Evolutionary conservation across 768 basidiomycete genomes (phyloP).

Genomic region (Suillus cothurnatus): DNA sequence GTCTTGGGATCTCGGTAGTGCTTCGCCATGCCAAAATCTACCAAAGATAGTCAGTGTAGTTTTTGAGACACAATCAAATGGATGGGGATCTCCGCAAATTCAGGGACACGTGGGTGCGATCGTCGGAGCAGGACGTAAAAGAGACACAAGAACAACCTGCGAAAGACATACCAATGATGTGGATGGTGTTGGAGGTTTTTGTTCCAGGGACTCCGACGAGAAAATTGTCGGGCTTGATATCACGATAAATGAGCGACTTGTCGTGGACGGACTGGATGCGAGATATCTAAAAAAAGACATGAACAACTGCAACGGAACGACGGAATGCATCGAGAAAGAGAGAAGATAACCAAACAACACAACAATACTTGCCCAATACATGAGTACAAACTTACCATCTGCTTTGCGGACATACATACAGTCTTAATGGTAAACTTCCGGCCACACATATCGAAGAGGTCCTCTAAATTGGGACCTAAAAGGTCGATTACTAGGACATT

Average conservation of each 20-base stretch:
- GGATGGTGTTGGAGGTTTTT: constrained; percentile 85
- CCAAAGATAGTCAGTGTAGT: constrained; percentile 15
- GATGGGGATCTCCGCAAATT: neutral
- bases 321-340: constrained; percentile 10
- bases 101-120: constrained; percentile 3
- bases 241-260: constrained; percentile 97
- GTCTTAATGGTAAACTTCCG: constrained; percentile 98
- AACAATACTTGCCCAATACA: neutral
- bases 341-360: neutral
- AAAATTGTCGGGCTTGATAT: constrained; percentile 99
- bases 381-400: constrained; percentile 73
- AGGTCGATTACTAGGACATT: constrained; percentile 95
- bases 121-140: constrained; percentile 13
- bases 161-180: constrained; percentile 74
- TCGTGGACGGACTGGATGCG: constrained; percentile 98
- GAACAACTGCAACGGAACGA: constrained; percentile 12
- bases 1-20: constrained; percentile 99
- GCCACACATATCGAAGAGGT: constrained; percentile 98
- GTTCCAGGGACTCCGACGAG: constrained; percentile 92
- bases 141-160: neutral
- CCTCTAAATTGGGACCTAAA: constrained; percentile 96
- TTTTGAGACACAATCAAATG: neutral
- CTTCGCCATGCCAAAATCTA: constrained; percentile 99
- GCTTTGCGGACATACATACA: constrained; percentile 97
- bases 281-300: constrained; percentile 62